Conservation (phyloP, 768 basidiomycete genomes). For the Dioszegia aurantiaca region DNA sequence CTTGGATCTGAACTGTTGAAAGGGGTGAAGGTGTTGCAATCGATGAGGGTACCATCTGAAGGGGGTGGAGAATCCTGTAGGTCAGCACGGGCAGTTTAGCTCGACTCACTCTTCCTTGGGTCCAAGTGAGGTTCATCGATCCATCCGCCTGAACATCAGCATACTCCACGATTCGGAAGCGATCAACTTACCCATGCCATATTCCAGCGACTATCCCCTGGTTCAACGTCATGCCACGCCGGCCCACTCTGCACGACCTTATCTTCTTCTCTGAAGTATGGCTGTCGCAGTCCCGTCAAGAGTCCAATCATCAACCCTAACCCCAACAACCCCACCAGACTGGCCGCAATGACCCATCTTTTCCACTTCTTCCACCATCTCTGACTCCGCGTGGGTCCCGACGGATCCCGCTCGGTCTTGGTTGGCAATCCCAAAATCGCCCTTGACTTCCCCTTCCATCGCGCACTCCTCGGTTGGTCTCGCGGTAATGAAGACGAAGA, state of each 20-base stretch:
- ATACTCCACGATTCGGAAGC: background rate
- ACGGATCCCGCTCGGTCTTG: background rate
- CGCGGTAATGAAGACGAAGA: constrained; percentile 14
- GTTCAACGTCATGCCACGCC: constrained; percentile 14
- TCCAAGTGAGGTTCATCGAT: constrained; percentile 29
- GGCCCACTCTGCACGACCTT: constrained; percentile 9
- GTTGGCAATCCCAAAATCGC: constrained; percentile 1
- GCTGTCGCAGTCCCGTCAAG: constrained; percentile 26
- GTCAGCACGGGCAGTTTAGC: background rate
- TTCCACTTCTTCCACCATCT: constrained; percentile 31
- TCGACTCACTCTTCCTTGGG: constrained; percentile 28
- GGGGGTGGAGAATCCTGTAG: constrained; percentile 36
- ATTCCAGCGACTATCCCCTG: constrained; percentile 11
- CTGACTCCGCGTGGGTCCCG: background rate
- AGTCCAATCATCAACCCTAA: constrained; percentile 37
- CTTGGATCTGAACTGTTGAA: constrained; percentile 29
- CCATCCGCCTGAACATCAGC: constrained; percentile 10
- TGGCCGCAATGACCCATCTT: constrained; percentile 28
- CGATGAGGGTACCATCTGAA: constrained; percentile 32
- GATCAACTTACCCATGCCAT: constrained; percentile 20
- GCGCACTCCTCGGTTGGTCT: background rate
- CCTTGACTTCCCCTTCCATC: constrained; percentile 5
- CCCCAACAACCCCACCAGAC: constrained; percentile 25
- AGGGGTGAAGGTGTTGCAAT: constrained; percentile 37
- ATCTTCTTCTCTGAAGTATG: background rate